Evolutionary conservation across 805 yeast genomes (phyloP).

Genomic region (Candida coquimbonensis): DNA sequence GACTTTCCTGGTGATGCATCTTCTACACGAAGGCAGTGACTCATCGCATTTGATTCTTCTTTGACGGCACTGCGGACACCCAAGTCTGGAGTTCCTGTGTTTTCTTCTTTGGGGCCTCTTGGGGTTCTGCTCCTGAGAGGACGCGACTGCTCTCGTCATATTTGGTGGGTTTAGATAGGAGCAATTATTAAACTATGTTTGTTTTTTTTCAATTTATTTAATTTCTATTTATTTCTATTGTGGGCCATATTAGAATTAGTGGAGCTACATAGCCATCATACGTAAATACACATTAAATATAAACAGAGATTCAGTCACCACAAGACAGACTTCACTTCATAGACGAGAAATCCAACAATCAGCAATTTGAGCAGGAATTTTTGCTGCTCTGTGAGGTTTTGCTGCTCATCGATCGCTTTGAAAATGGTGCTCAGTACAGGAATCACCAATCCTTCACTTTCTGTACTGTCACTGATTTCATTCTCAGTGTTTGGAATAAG

Average conservation of each 20-base stretch:
- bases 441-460: too few relatives aligned
- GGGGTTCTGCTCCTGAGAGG: background rate
- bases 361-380: background rate
- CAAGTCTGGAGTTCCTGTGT: conserved; percentile 48
- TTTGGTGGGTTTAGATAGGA: too few relatives aligned
- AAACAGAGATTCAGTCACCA: too few relatives aligned
- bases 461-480: too few relatives aligned
- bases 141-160: background rate
- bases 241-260: too few relatives aligned
- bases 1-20: conserved; percentile 31
- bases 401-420: background rate
- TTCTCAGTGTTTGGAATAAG: too few relatives aligned
- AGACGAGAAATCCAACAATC: background rate
- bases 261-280: too few relatives aligned
- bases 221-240: too few relatives aligned
- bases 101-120: conserved; percentile 32
- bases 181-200: too few relatives aligned
- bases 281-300: too few relatives aligned
- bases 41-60: conserved; percentile 62
- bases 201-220: too few relatives aligned
- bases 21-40: conserved; percentile 44
- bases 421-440: too few relatives aligned
- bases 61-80: conserved; percentile 60
- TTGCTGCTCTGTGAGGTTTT: background rate
- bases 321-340: background rate